Conservation (phyloP, 1,284 basidiomycete genomes). For the Phellopilus nigrolimitatus region DNA sequence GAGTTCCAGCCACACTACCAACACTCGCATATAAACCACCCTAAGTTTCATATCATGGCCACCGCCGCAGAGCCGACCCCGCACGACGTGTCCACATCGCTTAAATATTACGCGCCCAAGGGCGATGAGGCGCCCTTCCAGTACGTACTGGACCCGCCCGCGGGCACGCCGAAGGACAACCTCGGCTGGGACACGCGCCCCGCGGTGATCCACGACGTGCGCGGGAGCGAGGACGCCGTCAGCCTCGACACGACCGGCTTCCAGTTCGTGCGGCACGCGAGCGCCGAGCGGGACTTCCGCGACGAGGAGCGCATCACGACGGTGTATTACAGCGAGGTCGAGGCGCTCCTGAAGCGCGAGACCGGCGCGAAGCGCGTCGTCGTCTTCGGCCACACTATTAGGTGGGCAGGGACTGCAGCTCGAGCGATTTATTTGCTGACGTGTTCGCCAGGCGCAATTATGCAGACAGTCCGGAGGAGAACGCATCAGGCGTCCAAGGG, state of each 20-base stretch:
- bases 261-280: constrained; percentile 15
- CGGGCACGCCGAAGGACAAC: constrained; percentile 13
- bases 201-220: constrained; percentile 17
- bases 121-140: constrained; percentile 17
- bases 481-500: background rate
- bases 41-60: background rate
- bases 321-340: constrained; percentile 28
- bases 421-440: constrained; percentile 21
- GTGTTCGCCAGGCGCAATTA: constrained; percentile 10
- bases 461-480: background rate
- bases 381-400: constrained; percentile 26
- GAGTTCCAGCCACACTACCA: background rate
- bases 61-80: background rate
- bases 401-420: background rate
- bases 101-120: constrained; percentile 18
- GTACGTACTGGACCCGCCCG: constrained; percentile 14
- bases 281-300: constrained; percentile 11
- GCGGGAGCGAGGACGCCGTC: constrained; percentile 19
- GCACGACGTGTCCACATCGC: constrained; percentile 13
- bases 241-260: constrained; percentile 24
- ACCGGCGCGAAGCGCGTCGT: constrained; percentile 28
- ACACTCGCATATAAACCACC: background rate
- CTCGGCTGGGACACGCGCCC: constrained; percentile 10
- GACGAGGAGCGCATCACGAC: constrained; percentile 24
- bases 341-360: constrained; percentile 27